Base-by-base conservation (phyloP, 2,329 filamentous ascomycete genomes). In the Hypoxylon sp. region DNA sequence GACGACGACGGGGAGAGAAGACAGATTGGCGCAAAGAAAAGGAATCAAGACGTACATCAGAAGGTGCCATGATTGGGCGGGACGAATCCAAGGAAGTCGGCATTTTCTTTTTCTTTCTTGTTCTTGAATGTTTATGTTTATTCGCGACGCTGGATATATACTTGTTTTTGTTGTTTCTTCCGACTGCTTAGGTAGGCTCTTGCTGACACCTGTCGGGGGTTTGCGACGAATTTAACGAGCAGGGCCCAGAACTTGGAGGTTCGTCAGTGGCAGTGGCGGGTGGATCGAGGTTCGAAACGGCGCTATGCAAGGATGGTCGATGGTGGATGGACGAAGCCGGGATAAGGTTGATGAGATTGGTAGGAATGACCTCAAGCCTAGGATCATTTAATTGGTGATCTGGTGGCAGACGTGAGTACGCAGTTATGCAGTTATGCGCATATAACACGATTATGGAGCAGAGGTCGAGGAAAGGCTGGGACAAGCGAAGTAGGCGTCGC, bases 51-150 rank as follows among this genome's bases (percentile, higher is more conserved):
- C 85, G 57, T 85, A 88, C 85, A 73, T 58, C 62, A 54, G 85
- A 87, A 49, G 85, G 82, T 62, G 84, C 84, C 85, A 88, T 87
- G 75, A 88, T 88, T 71, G 85, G 85, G 74, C 85, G 84, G 56
- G 84, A 81, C 46, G 85, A 88, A 58, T 88, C 85, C 60, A 87
- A 72, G n/a, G 85, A 88, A 64, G 81, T 75, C 74, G 85, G 84
- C 85, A 88, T 88, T 52, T 56, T 70, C 22, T 39, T 43, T 61
- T 43, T 41, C 30, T 15, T 26, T 22, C n/a, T 34, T 34, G 11
- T 30, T 28, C 6, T 32, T 43, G 3, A 6, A 43, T 15, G 22
- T 46, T 47, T 47, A 5, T 30, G 43, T 19, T 43, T 55, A 13
- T 47, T 47, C 8, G 39, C 22, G 7, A 41, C 37, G 37, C n/a